Evolutionary conservation across 2,329 filamentous ascomycete species (phyloP).

Genomic region (Diaporthe vexans): DNA sequence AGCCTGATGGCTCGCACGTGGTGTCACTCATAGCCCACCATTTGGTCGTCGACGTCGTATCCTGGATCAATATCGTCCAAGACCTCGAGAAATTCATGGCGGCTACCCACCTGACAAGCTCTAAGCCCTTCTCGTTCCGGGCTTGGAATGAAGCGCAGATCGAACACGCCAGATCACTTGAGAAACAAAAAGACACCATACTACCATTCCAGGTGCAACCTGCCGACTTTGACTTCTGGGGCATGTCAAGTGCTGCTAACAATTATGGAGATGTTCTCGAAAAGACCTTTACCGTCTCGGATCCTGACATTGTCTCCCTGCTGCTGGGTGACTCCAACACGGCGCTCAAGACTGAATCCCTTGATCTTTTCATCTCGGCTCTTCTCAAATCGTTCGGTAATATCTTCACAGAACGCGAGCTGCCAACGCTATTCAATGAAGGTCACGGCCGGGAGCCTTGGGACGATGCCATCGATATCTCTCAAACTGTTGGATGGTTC

Average conservation of each 20-base stretch:
- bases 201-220: constrained; percentile 1
- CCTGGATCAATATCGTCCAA: constrained; percentile 13
- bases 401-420: background rate
- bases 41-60: constrained; percentile 8
- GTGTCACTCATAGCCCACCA: constrained; percentile 3
- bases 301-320: background rate
- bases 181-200: background rate
- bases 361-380: constrained; percentile 10
- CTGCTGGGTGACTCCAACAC: constrained; percentile 4
- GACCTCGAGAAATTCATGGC: constrained; percentile 1
- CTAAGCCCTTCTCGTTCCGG: constrained; percentile 8
- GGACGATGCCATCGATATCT: background rate
- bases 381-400: background rate
- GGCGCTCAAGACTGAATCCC: constrained; percentile 10
- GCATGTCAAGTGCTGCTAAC: background rate
- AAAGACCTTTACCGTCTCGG: background rate
- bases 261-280: background rate
- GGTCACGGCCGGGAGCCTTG: constrained; percentile 19
- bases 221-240: constrained; percentile 18
- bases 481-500: constrained; percentile 8
- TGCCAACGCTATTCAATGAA: constrained; percentile 11
- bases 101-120: background rate
- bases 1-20: background rate
- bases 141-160: constrained; percentile 2
- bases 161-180: constrained; percentile 3